Evolutionary conservation across 148 eudicot species (phyloP).

Genomic region (Fallopia convolvulus): DNA sequence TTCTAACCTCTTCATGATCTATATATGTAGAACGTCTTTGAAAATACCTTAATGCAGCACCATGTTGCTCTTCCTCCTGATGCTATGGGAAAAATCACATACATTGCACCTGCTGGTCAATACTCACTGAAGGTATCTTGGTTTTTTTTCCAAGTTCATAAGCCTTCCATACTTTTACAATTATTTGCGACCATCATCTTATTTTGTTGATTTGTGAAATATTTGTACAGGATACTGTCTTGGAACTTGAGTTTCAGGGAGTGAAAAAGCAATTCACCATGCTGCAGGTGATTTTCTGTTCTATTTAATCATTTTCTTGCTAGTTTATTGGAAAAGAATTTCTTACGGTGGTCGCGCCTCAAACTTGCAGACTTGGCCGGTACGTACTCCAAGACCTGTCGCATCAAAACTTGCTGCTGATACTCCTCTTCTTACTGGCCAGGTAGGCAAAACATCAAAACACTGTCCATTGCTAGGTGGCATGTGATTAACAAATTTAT

Average conservation of each 20-base stretch:
- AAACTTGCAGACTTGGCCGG: constrained; percentile 82
- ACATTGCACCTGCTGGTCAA: constrained; percentile 91
- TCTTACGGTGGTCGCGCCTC: not conserved
- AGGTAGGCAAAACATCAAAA: constrained; percentile 35
- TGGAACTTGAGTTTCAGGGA: constrained; percentile 98
- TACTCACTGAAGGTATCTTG: constrained; percentile 72
- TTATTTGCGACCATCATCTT: not conserved
- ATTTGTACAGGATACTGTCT: constrained; percentile 72
- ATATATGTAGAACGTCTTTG: constrained; percentile 57
- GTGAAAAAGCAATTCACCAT: constrained; percentile 85
- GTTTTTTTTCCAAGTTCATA: not conserved
- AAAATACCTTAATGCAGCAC: constrained; percentile 85
- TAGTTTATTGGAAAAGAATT: not conserved
- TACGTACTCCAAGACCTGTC: constrained; percentile 96
- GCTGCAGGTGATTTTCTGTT: constrained; percentile 67
- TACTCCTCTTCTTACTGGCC: constrained; percentile 96
- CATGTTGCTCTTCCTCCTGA: constrained; percentile 92
- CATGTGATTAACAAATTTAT: not conserved
- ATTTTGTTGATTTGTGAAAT: not conserved
- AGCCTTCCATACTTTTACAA: not conserved
- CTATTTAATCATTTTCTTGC: constrained; percentile 7
- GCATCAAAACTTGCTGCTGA: constrained; percentile 98
- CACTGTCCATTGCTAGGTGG: not conserved
- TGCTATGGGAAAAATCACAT: constrained; percentile 91
- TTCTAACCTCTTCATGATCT: constrained; percentile 10